These are phyloP conservation scores for Bacidia rubella DNA, from an alignment of 495 filamentous ascomycete species.

Conservation along the genomic window DNA sequence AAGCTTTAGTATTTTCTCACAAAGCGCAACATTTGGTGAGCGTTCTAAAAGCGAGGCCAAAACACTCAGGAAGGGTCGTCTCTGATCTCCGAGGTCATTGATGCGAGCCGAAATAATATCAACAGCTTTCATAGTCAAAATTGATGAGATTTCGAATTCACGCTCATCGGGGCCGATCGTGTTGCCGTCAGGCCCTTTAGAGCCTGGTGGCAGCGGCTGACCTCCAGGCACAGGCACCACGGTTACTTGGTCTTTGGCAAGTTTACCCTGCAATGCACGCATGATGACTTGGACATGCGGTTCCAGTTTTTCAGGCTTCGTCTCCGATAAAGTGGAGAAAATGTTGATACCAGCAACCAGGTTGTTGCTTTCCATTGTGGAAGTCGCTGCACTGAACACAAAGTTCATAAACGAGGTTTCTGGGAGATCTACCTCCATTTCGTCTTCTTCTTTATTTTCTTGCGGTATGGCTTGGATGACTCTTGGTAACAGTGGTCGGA, in stretches of 20 bases:
- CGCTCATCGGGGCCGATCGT: constrained; percentile 44
- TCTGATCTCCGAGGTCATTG: constrained; percentile 81
- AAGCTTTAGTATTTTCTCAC: constrained; percentile 82
- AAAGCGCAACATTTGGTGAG: constrained; percentile 69
- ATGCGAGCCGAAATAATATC: constrained; percentile 84
- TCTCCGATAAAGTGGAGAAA: constrained; percentile 77
- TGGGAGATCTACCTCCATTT: constrained; percentile 64
- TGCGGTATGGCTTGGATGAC: constrained; percentile 86
- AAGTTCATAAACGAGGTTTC: constrained; percentile 71
- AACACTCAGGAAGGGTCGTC: constrained; percentile 86
- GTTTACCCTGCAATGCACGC: constrained; percentile 84
- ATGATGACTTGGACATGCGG: constrained; percentile 75
- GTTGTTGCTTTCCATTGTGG: constrained; percentile 56
- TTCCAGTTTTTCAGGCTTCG: constrained; percentile 73
- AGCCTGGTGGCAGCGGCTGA: constrained; percentile 23
- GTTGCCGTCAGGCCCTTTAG: constrained; percentile 23
- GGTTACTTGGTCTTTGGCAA: constrained; percentile 85
- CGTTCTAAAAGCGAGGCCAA: constrained; percentile 90
- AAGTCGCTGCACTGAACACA: constrained; percentile 63
- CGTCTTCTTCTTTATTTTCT: constrained; percentile 75
- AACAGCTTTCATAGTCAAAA: constrained; percentile 84
- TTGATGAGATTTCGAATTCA: constrained; percentile 72
- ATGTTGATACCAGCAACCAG: constrained; percentile 81
- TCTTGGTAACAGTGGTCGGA: constrained; percentile 60
- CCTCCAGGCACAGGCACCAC: constrained; percentile 36